phyloP scores from a whole-genome alignment of 169 alveolate species.

The Amoebophrya sp. region DNA sequence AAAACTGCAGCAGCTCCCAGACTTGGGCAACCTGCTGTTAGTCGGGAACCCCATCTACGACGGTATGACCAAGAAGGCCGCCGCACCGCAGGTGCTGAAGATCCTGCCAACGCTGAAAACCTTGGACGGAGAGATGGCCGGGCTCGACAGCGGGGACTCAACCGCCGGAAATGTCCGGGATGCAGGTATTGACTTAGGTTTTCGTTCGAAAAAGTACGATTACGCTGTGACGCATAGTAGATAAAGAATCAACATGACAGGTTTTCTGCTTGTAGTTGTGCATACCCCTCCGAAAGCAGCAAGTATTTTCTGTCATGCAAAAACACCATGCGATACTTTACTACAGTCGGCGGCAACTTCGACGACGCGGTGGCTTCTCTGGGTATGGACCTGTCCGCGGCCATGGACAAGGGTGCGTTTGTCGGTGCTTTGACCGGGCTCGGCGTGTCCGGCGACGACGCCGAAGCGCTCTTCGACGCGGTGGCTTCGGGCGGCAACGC shows the following conservation, averaged over 20 bases:
- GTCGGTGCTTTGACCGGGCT: background rate
- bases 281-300: too few species aligned
- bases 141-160: background rate
- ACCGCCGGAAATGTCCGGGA: background rate
- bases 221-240: too few species aligned
- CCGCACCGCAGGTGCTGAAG: conserved; percentile 34
- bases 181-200: background rate
- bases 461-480: background rate
- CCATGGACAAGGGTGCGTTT: background rate
- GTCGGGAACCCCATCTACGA: conserved; percentile 51
- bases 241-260: too few species aligned
- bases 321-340: too few species aligned
- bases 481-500: background rate
- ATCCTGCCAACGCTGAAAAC: conserved; percentile 41
- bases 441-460: background rate
- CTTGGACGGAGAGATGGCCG: conserved; percentile 48
- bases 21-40: conserved; percentile 32
- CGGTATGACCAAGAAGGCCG: conserved; percentile 36
- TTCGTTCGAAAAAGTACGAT: too few species aligned
- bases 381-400: background rate
- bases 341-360: background rate
- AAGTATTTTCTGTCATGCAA: too few species aligned
- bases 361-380: background rate
- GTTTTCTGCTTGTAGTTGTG: too few species aligned
- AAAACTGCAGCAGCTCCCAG: conserved; percentile 50